Evolutionary conservation across 2,329 filamentous ascomycete species (phyloP).

Genomic region (Scytalidium sp.): DNA sequence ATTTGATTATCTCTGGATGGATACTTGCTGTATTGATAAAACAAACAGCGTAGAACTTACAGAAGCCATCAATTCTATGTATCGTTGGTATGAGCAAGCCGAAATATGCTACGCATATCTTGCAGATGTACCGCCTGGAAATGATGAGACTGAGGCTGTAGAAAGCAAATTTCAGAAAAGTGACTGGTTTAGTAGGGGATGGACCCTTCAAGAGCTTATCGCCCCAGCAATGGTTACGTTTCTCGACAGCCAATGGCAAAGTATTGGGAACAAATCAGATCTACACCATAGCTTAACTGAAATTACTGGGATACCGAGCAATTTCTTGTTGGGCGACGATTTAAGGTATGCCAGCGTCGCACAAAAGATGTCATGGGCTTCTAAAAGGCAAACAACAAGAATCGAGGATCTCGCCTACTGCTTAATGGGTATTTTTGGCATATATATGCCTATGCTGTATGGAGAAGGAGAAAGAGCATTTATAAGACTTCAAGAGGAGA

Average conservation of each 20-base stretch:
- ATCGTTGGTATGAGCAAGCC: neutral
- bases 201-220: too few species aligned
- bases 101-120: constrained; percentile 1
- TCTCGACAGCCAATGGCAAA: constrained; percentile 1
- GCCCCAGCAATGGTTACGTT: constrained; percentile 4
- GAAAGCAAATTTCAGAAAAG: too few species aligned
- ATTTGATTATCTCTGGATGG: constrained; percentile 14
- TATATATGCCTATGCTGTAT: constrained; percentile 42
- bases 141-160: too few species aligned
- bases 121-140: too few species aligned
- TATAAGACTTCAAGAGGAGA: constrained; percentile 34
- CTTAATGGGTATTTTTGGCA: constrained; percentile 38
- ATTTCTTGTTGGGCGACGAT: neutral
- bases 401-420: constrained; percentile 41
- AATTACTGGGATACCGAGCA: neutral
- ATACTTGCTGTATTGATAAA: constrained; percentile 10
- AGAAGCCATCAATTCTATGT: too few species aligned
- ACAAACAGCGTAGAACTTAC: neutral
- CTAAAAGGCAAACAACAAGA: constrained; percentile 30
- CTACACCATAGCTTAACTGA: neutral
- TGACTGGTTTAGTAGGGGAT: too few species aligned
- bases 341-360: constrained; percentile 27
- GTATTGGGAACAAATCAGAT: constrained; percentile 3
- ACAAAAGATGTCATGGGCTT: constrained; percentile 39
- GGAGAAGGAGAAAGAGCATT: constrained; percentile 37